Conservation (phyloP, 805 yeast species). For the Lipomyces mesembrius region DNA sequence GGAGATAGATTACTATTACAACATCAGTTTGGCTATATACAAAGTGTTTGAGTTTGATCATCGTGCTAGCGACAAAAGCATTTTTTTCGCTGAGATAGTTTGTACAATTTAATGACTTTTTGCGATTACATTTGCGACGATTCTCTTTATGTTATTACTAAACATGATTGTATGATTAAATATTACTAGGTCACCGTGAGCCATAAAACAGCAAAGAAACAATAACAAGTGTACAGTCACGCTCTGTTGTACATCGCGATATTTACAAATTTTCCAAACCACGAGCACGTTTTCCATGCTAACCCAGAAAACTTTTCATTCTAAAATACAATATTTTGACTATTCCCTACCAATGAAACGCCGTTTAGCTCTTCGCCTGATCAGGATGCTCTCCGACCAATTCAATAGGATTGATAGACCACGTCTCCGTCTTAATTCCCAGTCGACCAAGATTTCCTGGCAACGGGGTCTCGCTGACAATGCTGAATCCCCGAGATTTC, state of each 20-base stretch:
- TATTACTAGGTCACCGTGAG: background rate
- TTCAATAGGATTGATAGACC: conserved; percentile 16
- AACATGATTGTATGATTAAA: background rate
- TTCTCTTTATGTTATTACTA: background rate
- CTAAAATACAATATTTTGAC: conserved; percentile 4
- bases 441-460: conserved; percentile 30
- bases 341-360: background rate
- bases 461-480: conserved; percentile 17
- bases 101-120: background rate
- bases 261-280: background rate
- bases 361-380: background rate
- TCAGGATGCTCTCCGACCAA: conserved; percentile 8
- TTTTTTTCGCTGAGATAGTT: background rate
- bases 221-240: background rate
- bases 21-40: background rate
- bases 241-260: background rate
- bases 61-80: background rate
- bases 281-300: background rate
- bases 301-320: background rate
- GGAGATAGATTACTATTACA: background rate
- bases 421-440: conserved; percentile 33
- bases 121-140: background rate
- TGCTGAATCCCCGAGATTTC: conserved; percentile 16
- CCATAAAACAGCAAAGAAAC: background rate
- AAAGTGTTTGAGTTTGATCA: background rate